A percentile compares a stretch with the other conserved stretches of the same genome.
These are phyloP conservation scores for Phaffia rhodozyma DNA, from an alignment of 1,284 basidiomycete species.

Conservation along the genomic window DNA sequence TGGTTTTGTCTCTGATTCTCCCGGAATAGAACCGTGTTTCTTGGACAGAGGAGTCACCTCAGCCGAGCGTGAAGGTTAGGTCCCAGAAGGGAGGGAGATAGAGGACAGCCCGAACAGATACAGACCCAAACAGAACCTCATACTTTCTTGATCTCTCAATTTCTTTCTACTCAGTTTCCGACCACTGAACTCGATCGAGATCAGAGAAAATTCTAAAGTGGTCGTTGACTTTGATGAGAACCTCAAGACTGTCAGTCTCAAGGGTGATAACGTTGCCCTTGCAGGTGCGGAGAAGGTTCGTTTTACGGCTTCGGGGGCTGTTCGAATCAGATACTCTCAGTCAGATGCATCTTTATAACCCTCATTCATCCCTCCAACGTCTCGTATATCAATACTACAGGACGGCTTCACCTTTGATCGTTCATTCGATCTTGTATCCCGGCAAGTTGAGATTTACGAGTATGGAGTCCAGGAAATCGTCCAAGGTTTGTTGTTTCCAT, in stretches of 20 bases:
- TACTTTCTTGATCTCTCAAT: background rate
- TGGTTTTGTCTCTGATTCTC: conserved; percentile 4
- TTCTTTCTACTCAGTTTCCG: conserved; percentile 58
- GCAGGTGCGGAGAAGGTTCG: conserved; percentile 53
- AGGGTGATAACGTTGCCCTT: conserved; percentile 54
- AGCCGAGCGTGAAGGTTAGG: background rate
- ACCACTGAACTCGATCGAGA: conserved; percentile 84
- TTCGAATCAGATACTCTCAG: background rate
- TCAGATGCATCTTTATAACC: conserved; percentile 15
- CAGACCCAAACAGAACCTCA: background rate
- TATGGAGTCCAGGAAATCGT: conserved; percentile 83
- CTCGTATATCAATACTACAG: conserved; percentile 24
- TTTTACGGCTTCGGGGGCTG: background rate
- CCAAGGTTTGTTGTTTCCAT: conserved; percentile 3
- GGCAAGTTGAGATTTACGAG: conserved; percentile 92
- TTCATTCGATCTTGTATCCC: conserved; percentile 85
- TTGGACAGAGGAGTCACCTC: background rate
- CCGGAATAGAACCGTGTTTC: background rate
- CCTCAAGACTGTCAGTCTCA: conserved; percentile 58
- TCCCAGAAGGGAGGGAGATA: background rate
- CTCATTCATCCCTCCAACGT: conserved; percentile 11
- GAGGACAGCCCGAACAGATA: background rate
- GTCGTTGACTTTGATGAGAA: conserved; percentile 83
- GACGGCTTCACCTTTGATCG: conserved; percentile 96
- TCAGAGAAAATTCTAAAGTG: conserved; percentile 78